Evolutionary conservation across 202 grass and related monocot genomes (phyloP).

Genomic region (Zizania palustris): DNA sequence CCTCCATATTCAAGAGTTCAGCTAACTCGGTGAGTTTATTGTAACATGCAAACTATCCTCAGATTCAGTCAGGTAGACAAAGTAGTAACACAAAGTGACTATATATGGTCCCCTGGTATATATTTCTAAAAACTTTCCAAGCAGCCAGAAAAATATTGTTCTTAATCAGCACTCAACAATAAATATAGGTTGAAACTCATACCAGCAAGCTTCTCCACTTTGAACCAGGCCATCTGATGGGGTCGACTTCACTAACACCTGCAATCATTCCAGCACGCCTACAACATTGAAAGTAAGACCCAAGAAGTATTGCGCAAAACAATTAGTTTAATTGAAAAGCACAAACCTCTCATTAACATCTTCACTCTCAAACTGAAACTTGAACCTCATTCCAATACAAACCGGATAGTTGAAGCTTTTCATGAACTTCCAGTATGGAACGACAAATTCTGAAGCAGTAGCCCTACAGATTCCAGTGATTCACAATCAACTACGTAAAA

Average conservation of each 20-base stretch:
- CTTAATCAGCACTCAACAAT: neutral
- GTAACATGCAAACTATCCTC: neutral
- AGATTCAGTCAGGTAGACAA: neutral
- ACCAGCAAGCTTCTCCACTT: conserved; percentile 94
- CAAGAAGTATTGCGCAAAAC: too few relatives aligned
- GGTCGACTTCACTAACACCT: conserved; percentile 72
- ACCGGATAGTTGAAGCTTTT: too few relatives aligned
- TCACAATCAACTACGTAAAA: neutral
- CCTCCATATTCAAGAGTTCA: neutral
- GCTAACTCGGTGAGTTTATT: neutral
- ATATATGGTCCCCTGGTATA: neutral
- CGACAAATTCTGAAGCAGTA: conserved; percentile 11
- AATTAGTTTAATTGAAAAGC: too few relatives aligned
- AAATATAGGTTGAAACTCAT: conserved; percentile 33
- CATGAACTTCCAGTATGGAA: too few relatives aligned
- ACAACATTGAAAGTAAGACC: too few relatives aligned
- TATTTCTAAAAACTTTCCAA: conserved; percentile 1
- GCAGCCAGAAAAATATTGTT: neutral
- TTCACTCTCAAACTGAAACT: too few relatives aligned
- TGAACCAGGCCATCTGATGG: conserved; percentile 86
- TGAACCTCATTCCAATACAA: too few relatives aligned
- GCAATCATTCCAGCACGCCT: conserved; percentile 32
- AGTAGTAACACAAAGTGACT: neutral
- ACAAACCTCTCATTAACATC: too few relatives aligned
- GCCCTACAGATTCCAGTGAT: conserved; percentile 47